A percentile compares a stretch with the other conserved stretches of the same genome.
Conservation (phyloP, 192 early-diverging fungal species). For the Coemansia sp. region DNA sequence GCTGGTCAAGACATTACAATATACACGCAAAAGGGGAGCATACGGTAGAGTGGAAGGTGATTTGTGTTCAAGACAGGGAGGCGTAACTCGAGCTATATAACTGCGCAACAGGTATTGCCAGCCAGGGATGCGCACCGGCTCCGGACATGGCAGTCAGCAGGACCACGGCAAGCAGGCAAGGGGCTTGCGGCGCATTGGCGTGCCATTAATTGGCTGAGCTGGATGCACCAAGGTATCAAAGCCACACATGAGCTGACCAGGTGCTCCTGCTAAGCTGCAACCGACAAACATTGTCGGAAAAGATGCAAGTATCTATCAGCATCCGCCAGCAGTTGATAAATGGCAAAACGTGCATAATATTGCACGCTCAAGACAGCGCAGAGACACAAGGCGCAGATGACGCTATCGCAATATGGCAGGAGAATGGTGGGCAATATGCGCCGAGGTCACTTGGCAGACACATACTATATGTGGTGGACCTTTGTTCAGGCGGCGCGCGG, state of each 20-base stretch:
- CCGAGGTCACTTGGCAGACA: constrained; percentile 11
- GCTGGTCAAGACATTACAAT: background rate
- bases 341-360: constrained; percentile 11
- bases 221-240: constrained; percentile 17
- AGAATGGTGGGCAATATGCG: constrained; percentile 12
- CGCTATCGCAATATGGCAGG: constrained; percentile 2
- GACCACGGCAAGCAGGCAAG: constrained; percentile 1
- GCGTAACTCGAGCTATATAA: constrained; percentile 1
- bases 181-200: constrained; percentile 11
- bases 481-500: constrained; percentile 9
- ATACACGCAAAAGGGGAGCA: background rate
- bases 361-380: background rate
- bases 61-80: background rate
- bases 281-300: background rate
- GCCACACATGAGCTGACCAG: constrained; percentile 17
- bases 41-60: background rate
- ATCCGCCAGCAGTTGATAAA: background rate
- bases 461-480: constrained; percentile 7
- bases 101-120: background rate
- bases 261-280: constrained; percentile 4
- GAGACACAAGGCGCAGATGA: constrained; percentile 5
- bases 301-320: background rate
- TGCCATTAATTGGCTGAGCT: constrained; percentile 11
- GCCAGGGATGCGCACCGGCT: constrained; percentile 2
- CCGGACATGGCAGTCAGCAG: constrained; percentile 7